These are phyloP conservation scores for Castanospermum australe DNA, from an alignment of 306 rosid species.

Conservation along the genomic window DNA sequence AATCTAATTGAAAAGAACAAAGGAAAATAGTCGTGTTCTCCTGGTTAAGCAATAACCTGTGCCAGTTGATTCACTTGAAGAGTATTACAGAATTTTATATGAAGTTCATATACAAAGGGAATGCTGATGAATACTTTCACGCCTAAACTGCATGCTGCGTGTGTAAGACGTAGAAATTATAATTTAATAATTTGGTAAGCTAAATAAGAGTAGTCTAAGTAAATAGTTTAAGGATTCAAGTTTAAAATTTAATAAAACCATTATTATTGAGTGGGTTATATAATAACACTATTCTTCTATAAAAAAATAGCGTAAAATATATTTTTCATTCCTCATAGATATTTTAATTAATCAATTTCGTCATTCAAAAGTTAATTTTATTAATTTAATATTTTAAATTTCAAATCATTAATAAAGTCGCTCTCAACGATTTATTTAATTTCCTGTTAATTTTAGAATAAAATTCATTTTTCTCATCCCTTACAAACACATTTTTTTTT, in stretches of 20 bases:
- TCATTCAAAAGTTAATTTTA: too few relatives aligned
- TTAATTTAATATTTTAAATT: too few relatives aligned
- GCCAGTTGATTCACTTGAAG: not conserved
- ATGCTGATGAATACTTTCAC: conserved; percentile 27
- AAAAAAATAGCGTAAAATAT: too few relatives aligned
- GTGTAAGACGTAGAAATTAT: not conserved
- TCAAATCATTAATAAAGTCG: too few relatives aligned
- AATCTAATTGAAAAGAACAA: not conserved
- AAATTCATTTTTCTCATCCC: too few relatives aligned
- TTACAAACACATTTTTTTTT: too few relatives aligned
- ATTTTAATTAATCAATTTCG: too few relatives aligned
- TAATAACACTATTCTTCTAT: not conserved
- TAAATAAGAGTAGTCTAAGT: not conserved
- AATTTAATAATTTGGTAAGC: not conserved
- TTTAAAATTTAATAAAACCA: too few relatives aligned
- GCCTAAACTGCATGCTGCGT: conserved; percentile 22
- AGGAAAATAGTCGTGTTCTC: not conserved
- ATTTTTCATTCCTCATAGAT: too few relatives aligned
- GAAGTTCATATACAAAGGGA: not conserved
- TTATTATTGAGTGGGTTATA: not conserved
- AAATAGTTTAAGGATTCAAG: too few relatives aligned
- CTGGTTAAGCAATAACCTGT: not conserved
- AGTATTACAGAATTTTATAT: not conserved
- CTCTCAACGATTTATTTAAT: too few relatives aligned
- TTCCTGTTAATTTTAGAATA: too few relatives aligned